These are phyloP conservation scores for Porodaedalea pini DNA, from an alignment of 1,284 basidiomycete species.

Conservation along the genomic window DNA sequence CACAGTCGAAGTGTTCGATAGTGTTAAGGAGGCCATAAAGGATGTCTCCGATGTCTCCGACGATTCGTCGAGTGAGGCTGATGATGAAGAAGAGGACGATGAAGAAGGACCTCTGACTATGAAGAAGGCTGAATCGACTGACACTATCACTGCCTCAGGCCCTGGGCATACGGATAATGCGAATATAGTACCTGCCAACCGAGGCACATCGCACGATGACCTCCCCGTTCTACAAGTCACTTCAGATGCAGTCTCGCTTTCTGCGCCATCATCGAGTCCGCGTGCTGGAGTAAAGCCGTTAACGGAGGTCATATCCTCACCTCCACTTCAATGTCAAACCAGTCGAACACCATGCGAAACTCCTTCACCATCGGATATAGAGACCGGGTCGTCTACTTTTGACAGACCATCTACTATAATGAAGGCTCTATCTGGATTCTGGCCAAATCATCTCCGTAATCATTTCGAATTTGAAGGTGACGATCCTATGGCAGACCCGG, in stretches of 20 bases:
- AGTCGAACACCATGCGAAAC: slow-evolving; percentile 41
- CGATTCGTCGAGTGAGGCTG: slow-evolving; percentile 84
- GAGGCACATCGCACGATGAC: not conserved
- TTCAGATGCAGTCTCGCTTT: not conserved
- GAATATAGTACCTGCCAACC: not conserved
- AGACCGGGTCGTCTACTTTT: slow-evolving; percentile 45
- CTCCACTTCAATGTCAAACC: slow-evolving; percentile 13
- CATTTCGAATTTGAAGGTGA: slow-evolving; percentile 54
- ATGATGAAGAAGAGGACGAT: slow-evolving; percentile 81
- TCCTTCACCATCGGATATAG: slow-evolving; percentile 54
- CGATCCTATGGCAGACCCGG: slow-evolving; percentile 70
- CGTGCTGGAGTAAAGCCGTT: not conserved
- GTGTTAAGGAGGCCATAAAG: slow-evolving; percentile 87
- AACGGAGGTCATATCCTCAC: slow-evolving; percentile 7
- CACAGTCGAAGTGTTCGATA: slow-evolving; percentile 88
- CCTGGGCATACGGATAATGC: not conserved
- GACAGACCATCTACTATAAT: slow-evolving; percentile 73
- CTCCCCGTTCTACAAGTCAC: not conserved
- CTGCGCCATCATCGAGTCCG: not conserved
- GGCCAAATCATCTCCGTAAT: slow-evolving; percentile 55
- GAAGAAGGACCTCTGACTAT: slow-evolving; percentile 35
- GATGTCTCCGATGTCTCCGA: slow-evolving; percentile 75
- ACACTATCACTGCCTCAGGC: not conserved
- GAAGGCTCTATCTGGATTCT: slow-evolving; percentile 83
- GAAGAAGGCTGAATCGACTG: not conserved